Evolutionary conservation across 768 basidiomycete genomes (phyloP).

Genomic region (Crassisporium funariophilum): DNA sequence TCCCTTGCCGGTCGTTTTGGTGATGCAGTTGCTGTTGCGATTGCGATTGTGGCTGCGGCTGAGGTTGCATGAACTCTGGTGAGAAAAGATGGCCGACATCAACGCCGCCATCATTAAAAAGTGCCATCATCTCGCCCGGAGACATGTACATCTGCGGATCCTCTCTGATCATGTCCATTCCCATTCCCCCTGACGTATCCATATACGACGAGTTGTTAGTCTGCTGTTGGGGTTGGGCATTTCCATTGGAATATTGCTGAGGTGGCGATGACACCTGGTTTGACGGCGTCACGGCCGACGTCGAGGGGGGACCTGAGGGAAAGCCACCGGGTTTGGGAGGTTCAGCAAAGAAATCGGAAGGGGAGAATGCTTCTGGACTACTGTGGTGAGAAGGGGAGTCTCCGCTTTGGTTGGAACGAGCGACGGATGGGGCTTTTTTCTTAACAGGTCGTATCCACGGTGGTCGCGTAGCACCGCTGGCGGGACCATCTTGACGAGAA

Average conservation of each 20-base stretch:
- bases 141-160: conserved; percentile 59
- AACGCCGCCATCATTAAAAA: conserved; percentile 55
- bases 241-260: conserved; percentile 17
- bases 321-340: conserved; percentile 37
- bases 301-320: conserved; percentile 21
- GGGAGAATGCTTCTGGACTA: conserved; percentile 69
- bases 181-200: conserved; percentile 36
- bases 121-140: conserved; percentile 57
- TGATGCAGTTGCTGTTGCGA: conserved; percentile 19
- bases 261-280: conserved; percentile 16
- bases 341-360: conserved; percentile 65
- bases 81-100: conserved; percentile 35
- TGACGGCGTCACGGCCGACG: conserved; percentile 16
- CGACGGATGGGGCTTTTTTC: conserved; percentile 62
- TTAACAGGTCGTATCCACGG: conserved; percentile 91
- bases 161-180: conserved; percentile 49
- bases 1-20: conserved; percentile 6
- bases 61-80: conserved; percentile 28
- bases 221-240: conserved; percentile 18
- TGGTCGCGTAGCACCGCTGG: conserved; percentile 57
- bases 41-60: conserved; percentile 3
- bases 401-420: conserved; percentile 45
- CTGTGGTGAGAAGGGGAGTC: conserved; percentile 51
- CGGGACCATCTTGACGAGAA: conserved; percentile 49
- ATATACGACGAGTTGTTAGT: conserved; percentile 29